These are phyloP conservation scores for Phytophthora megakarya DNA, from an alignment of 352 stramenopile genomes.

Conservation along the genomic window DNA sequence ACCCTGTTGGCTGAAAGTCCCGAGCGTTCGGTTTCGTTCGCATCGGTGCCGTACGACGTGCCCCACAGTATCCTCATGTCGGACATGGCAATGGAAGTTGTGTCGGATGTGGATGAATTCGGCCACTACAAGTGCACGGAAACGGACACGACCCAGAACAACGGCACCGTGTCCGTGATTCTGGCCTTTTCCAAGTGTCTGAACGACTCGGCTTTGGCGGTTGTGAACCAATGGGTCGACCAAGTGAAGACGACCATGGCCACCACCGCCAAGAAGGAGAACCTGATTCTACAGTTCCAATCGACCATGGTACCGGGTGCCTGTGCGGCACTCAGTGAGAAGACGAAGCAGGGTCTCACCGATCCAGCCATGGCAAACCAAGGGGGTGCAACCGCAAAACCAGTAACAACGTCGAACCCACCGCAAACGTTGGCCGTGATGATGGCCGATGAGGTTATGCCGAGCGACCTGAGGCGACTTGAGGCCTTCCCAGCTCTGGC, in stretches of 20 bases:
- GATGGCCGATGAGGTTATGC: constrained; percentile 19
- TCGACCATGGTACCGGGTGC: constrained; percentile 49
- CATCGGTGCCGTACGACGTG: constrained; percentile 23
- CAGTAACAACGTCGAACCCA: not conserved
- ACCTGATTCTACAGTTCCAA: constrained; percentile 33
- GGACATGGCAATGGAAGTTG: constrained; percentile 7
- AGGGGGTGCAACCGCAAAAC: not conserved
- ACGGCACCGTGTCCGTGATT: constrained; percentile 40
- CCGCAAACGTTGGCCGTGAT: too few relatives aligned
- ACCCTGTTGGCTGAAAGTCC: constrained; percentile 22
- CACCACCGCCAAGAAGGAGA: not conserved
- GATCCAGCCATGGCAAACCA: constrained; percentile 25
- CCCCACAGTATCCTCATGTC: constrained; percentile 23
- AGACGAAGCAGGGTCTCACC: constrained; percentile 24
- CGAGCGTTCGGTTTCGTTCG: constrained; percentile 31
- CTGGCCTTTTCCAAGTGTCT: constrained; percentile 75
- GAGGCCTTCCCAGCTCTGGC: constrained; percentile 44
- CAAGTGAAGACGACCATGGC: constrained; percentile 24
- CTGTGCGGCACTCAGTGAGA: constrained; percentile 42
- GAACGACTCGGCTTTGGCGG: constrained; percentile 39
- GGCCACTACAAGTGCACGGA: constrained; percentile 29
- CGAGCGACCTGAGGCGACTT: constrained; percentile 38
- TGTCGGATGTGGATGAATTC: not conserved
- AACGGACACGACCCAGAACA: constrained; percentile 6
- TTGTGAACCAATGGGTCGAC: constrained; percentile 58